Evolutionary conservation across 2,329 filamentous ascomycete species (phyloP).

Genomic region (Allantophomopsis cytisporea): DNA sequence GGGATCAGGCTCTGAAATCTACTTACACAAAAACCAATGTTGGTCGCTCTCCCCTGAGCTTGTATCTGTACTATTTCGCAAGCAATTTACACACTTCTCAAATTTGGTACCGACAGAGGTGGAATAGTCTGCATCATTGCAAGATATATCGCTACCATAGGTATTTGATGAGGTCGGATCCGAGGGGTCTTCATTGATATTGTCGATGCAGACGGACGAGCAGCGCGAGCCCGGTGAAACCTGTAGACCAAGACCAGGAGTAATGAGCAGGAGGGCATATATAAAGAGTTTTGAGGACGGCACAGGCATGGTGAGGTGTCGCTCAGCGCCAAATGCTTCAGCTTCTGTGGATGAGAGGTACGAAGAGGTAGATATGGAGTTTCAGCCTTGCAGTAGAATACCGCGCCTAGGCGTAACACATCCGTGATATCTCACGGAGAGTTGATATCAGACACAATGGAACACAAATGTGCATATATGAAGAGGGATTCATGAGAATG

Average conservation of each 20-base stretch:
- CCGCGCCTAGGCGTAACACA: too few species aligned
- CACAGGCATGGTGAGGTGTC: too few species aligned
- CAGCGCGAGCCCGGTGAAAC: slow-evolving; percentile 37
- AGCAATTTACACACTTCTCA: slow-evolving; percentile 13
- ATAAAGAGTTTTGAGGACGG: background rate
- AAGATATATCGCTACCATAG: slow-evolving; percentile 28
- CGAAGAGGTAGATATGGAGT: too few species aligned
- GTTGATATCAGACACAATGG: too few species aligned
- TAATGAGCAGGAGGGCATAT: background rate
- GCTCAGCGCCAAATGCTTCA: too few species aligned
- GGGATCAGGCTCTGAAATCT: background rate
- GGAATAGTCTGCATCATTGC: slow-evolving; percentile 12
- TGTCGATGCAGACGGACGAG: slow-evolving; percentile 30
- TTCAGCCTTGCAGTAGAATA: too few species aligned
- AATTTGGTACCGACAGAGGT: slow-evolving; percentile 12
- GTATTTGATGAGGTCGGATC: slow-evolving; percentile 25
- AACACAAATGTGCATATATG: too few species aligned
- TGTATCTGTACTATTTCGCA: slow-evolving; percentile 13
- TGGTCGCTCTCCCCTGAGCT: slow-evolving; percentile 12
- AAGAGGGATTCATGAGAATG: too few species aligned
- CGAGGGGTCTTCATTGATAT: slow-evolving; percentile 17
- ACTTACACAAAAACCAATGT: slow-evolving; percentile 16
- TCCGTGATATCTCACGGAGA: too few species aligned
- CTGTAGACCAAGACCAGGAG: slow-evolving; percentile 20
- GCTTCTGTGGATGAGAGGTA: too few species aligned